Percentiles rank a stretch among this genome's conserved stretches.
Evolutionary conservation across 345 rosid genomes (phyloP).

Genomic region (Sisymbrium altissimum): DNA sequence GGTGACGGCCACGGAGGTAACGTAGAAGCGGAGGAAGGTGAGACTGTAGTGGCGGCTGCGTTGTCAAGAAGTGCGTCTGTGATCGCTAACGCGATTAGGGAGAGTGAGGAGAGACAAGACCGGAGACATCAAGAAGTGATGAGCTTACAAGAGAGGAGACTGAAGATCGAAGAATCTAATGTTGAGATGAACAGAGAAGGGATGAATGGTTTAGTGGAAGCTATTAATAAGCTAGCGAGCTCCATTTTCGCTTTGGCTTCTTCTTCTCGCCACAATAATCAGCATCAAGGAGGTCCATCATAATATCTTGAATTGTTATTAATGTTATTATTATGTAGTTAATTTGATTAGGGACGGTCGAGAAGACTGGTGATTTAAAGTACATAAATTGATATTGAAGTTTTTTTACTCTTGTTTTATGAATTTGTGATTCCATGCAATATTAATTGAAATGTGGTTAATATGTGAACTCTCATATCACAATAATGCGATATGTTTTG

Average conservation of each 20-base stretch:
- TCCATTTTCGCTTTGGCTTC: slow-evolving; percentile 74
- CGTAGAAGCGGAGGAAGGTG: slow-evolving; percentile 23
- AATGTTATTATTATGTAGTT: neutral
- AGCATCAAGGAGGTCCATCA: slow-evolving; percentile 32
- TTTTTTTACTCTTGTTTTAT: neutral
- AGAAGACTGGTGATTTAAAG: slow-evolving; percentile 9
- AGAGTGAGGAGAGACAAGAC: slow-evolving; percentile 64
- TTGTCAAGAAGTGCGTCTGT: slow-evolving; percentile 68
- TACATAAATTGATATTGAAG: slow-evolving; percentile 27
- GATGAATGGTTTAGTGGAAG: slow-evolving; percentile 61
- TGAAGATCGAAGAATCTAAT: slow-evolving; percentile 65
- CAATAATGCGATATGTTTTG: neutral
- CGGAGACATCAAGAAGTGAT: slow-evolving; percentile 69
- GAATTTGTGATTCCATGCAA: slow-evolving; percentile 15
- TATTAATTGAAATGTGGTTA: slow-evolving; percentile 6
- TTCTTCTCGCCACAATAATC: slow-evolving; percentile 30
- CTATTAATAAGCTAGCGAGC: slow-evolving; percentile 81
- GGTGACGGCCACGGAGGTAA: neutral
- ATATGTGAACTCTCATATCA: neutral
- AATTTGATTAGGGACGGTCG: slow-evolving; percentile 23
- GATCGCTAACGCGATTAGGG: slow-evolving; percentile 73
- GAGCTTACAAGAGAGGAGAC: slow-evolving; percentile 59
- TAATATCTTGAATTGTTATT: neutral
- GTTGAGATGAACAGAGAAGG: slow-evolving; percentile 59
- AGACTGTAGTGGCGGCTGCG: slow-evolving; percentile 50